Percentiles rank a stretch among this genome's conserved stretches.
Evolutionary conservation across 2,329 filamentous ascomycete species (phyloP).

Genomic region (Leptographium flavum): DNA sequence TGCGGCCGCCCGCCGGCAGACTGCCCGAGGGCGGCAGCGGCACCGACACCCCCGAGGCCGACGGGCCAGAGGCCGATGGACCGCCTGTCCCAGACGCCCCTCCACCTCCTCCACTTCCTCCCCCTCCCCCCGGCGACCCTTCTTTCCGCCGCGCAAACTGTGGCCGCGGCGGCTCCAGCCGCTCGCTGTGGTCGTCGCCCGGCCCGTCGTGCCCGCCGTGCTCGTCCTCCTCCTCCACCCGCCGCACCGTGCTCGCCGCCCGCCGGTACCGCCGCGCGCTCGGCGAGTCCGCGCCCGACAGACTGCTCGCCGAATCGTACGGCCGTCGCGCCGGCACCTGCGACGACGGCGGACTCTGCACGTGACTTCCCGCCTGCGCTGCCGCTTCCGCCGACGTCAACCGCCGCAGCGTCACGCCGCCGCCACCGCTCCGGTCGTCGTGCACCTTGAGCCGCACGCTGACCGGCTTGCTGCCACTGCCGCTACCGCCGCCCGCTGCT

Average conservation of each 20-base stretch:
- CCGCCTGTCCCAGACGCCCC: no score
- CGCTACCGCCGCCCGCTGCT: constrained; percentile 1
- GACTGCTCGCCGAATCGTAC: constrained; percentile 39
- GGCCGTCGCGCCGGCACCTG: constrained; percentile 24
- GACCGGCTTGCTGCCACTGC: constrained; percentile 26
- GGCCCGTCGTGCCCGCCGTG: constrained; percentile 15
- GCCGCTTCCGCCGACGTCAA: constrained; percentile 26
- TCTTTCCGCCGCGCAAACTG: no score
- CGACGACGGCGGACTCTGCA: constrained; percentile 7
- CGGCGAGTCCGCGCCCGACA: constrained; percentile 41
- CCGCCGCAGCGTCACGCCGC: constrained; percentile 46
- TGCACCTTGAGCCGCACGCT: constrained; percentile 47
- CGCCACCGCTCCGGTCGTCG: constrained; percentile 42
- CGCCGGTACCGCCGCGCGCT: constrained; percentile 32
- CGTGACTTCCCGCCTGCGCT: constrained; percentile 23
- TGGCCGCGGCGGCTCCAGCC: no score
- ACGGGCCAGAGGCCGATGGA: no score
- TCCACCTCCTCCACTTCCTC: no score
- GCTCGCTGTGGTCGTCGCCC: not conserved
- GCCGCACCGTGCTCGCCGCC: constrained; percentile 24
- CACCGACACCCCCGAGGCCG: no score
- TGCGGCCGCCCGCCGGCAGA: constrained; percentile 21
- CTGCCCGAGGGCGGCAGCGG: no score
- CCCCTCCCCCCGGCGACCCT: constrained; percentile 30
- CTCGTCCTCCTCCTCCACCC: constrained; percentile 33